These are phyloP conservation scores for Chlorella sp. DNA, from an alignment of 139 green algal species.

Conservation along the genomic window DNA sequence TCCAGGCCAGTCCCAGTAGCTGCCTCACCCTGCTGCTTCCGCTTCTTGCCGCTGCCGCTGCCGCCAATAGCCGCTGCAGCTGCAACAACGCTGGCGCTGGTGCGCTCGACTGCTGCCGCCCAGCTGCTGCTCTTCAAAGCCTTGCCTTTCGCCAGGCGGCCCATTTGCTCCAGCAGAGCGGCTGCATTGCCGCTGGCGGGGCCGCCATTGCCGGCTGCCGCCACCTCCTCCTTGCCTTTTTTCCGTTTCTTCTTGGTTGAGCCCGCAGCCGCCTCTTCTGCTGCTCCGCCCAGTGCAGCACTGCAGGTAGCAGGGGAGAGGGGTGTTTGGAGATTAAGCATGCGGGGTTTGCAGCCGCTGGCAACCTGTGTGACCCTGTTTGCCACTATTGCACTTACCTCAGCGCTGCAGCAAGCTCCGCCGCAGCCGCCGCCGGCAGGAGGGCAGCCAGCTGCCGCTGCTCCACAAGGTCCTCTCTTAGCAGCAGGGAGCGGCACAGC, in stretches of 20 bases:
- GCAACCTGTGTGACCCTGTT: too few species aligned
- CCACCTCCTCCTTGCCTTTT: background rate
- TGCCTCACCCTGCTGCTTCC: background rate
- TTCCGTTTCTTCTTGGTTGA: constrained; percentile 6
- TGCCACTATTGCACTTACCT: background rate
- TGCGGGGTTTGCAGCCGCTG: too few species aligned
- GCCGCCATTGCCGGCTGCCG: background rate
- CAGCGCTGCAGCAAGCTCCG: background rate
- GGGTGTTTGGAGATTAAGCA: too few species aligned
- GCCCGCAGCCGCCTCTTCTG: background rate
- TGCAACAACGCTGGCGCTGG: background rate
- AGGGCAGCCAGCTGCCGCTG: background rate
- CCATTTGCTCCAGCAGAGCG: constrained; percentile 2
- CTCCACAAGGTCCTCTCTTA: constrained; percentile 2
- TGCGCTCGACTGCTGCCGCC: background rate
- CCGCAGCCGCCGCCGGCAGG: background rate
- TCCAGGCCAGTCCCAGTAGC: background rate
- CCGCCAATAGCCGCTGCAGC: background rate
- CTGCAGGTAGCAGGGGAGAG: background rate
- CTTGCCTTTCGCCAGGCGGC: constrained; percentile 13
- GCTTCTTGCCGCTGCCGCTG: constrained; percentile 2
- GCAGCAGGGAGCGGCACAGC: constrained; percentile 17
- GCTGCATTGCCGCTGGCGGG: background rate
- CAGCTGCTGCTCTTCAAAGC: background rate
- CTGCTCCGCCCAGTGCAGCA: background rate